Conservation (phyloP, 2,329 filamentous ascomycete species). For the Aureobasidium subglaciale region DNA sequence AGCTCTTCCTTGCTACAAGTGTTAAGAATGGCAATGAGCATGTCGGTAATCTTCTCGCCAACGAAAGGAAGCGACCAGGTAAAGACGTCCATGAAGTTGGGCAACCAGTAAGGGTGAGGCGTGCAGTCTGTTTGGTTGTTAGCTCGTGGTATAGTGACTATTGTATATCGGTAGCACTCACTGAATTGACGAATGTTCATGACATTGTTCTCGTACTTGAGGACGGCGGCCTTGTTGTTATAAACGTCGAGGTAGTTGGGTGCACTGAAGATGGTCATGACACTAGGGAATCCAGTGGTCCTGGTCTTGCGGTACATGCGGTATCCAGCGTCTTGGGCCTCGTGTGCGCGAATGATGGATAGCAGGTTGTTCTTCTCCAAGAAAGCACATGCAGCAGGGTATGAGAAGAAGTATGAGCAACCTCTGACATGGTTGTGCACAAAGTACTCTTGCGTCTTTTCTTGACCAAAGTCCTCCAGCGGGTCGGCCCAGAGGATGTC, state of each 20-base stretch:
- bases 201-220: slow-evolving; percentile 99
- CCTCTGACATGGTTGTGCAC: slow-evolving; percentile 97
- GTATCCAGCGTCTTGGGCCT: slow-evolving; percentile 97
- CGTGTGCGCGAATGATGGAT: slow-evolving; percentile 94
- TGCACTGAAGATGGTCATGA: slow-evolving; percentile 99
- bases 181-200: slow-evolving; percentile 99
- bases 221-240: slow-evolving; percentile 98
- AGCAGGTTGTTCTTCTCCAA: slow-evolving; percentile 98
- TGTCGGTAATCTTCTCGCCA: slow-evolving; percentile 96
- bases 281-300: slow-evolving; percentile 95
- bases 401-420: slow-evolving; percentile 99
- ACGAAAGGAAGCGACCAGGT: slow-evolving; percentile 99
- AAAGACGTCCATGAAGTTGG: slow-evolving; percentile 99
- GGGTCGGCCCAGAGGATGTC: slow-evolving; percentile 99
- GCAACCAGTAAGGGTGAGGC: slow-evolving; percentile 97
- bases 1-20: slow-evolving; percentile 98
- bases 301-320: slow-evolving; percentile 98
- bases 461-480: slow-evolving; percentile 95
- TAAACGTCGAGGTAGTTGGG: slow-evolving; percentile 99
- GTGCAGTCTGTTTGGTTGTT: slow-evolving; percentile 61
- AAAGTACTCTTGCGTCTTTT: slow-evolving; percentile 97
- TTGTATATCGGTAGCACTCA: slow-evolving; percentile 20
- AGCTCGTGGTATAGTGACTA: background rate
- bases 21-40: slow-evolving; percentile 97
- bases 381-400: slow-evolving; percentile 93